Base-by-base conservation (phyloP, 2,329 filamentous ascomycete species). In the Claviceps paspali region DNA sequence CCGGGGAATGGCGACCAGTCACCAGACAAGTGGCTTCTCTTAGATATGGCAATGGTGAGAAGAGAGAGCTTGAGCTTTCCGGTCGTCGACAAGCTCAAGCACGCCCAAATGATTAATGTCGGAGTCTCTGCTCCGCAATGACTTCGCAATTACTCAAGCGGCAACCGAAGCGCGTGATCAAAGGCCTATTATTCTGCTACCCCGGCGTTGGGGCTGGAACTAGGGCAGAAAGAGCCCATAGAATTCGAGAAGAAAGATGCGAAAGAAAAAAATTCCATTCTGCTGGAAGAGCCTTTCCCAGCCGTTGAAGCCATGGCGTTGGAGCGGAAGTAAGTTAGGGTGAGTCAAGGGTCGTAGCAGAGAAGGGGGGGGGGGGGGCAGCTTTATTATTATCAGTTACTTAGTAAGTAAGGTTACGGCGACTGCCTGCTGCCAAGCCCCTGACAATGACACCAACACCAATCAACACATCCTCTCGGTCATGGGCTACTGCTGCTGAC, bases 201-300 rank as follows among this genome's bases (percentile, higher is more conserved):
- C 67, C 67, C 67, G 47, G 43, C 66, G 50, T 65, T 70, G 65
- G 68, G 68, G 65, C 57, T 36, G 18, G 33, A 27, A 29, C 35
- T 15, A 18, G 40, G 29, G 29, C 33, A 36, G 7, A 34, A 9
- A 26, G 29, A 27, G 26, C 33, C 33, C 21, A 36, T 26, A 14
- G 5, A 18, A 11, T n/a, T 33, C 10, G 33, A 36, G n/a, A 4
- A 22, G 5, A 26, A 36, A 29, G 28, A 12, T 21, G 24, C 19
- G 15, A 8, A 19, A 12, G 12, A 12, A 11, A 11, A 8, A 24
- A 4, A 7, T 15, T 19, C 29, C 34, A 37, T 40, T 15, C 9
- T 40, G 7, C 31, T 24, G n/a, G 19, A 33, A 12, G 34, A 33
- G 12, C 18, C 11, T 9, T 11, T 24, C 38, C 5, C 29, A 15